Evolutionary conservation across 2,329 filamentous ascomycete species (phyloP).

Genomic region (Cryphonectria naterciae): DNA sequence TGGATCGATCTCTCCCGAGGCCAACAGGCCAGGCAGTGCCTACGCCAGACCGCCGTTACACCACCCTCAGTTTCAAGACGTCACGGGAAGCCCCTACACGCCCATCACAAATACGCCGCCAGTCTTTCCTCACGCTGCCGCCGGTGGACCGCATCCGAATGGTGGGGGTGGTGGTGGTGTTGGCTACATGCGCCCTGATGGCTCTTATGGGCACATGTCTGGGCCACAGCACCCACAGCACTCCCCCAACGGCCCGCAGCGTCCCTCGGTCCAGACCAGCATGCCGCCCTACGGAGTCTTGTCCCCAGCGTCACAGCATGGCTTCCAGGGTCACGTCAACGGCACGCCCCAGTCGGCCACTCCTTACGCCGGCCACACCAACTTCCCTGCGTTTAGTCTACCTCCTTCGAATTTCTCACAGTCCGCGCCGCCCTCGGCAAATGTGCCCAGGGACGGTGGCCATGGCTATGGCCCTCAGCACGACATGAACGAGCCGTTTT

Average conservation of each 20-base stretch:
- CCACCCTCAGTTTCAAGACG: slow-evolving; percentile 52
- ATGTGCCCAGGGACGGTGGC: slow-evolving; percentile 39
- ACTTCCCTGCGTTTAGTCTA: slow-evolving; percentile 64
- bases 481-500: slow-evolving; percentile 46
- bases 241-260: slow-evolving; percentile 48
- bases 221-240: slow-evolving; percentile 42
- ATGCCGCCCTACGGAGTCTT: slow-evolving; percentile 55
- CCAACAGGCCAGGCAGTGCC: slow-evolving; percentile 47
- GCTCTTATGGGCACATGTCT: slow-evolving; percentile 40
- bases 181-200: slow-evolving; percentile 50
- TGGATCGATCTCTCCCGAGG: slow-evolving; percentile 53
- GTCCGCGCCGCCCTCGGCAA: slow-evolving; percentile 40
- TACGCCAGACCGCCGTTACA: slow-evolving; percentile 50
- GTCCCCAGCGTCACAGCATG: slow-evolving; percentile 57
- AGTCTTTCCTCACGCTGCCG: slow-evolving; percentile 39
- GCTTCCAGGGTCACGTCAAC: slow-evolving; percentile 51
- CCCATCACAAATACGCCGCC: slow-evolving; percentile 51
- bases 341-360: slow-evolving; percentile 49
- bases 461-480: slow-evolving; percentile 40
- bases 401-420: slow-evolving; percentile 61
- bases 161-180: slow-evolving; percentile 49
- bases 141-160: slow-evolving; percentile 40
- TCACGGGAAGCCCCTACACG: slow-evolving; percentile 50
- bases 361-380: slow-evolving; percentile 62
- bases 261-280: slow-evolving; percentile 52